phyloP scores from a whole-genome alignment of 305 asterid genomes.

The Ilex paraguariensis region DNA sequence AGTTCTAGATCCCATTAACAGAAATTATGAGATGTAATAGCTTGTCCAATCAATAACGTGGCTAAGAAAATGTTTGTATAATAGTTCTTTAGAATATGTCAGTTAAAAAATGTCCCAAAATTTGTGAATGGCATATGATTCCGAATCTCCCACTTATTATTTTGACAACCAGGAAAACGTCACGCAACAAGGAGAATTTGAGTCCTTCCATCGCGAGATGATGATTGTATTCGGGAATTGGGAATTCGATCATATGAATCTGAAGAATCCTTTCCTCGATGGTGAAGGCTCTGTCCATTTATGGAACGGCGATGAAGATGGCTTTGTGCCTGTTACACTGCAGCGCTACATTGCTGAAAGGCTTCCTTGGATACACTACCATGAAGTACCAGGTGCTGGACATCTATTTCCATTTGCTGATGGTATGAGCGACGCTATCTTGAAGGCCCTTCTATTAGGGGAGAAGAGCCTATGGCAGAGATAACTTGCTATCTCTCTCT shows the following conservation, averaged over 20 bases:
- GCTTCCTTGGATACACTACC: slow-evolving; percentile 77
- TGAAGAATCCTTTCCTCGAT: slow-evolving; percentile 40
- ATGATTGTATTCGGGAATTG: slow-evolving; percentile 61
- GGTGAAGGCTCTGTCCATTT: slow-evolving; percentile 60
- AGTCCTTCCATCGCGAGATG: slow-evolving; percentile 66
- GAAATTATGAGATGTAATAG: no score
- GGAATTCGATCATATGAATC: slow-evolving; percentile 71
- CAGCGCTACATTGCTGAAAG: slow-evolving; percentile 55
- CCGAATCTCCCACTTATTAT: neutral
- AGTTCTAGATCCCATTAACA: neutral
- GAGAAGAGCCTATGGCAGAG: slow-evolving; percentile 10
- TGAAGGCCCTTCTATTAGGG: slow-evolving; percentile 40
- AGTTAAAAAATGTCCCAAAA: neutral
- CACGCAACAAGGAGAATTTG: slow-evolving; percentile 54
- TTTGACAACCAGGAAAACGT: slow-evolving; percentile 39
- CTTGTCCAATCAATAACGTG: no score
- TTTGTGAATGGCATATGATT: neutral
- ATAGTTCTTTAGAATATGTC: no score
- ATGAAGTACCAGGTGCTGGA: slow-evolving; percentile 58
- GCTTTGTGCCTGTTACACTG: slow-evolving; percentile 58
- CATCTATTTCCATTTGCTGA: slow-evolving; percentile 47
- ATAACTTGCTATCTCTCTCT: no score
- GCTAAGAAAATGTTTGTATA: no score
- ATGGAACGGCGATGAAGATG: slow-evolving; percentile 78
- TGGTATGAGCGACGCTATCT: slow-evolving; percentile 34